Evolutionary conservation across 768 basidiomycete genomes (phyloP), one percentile per base, ranked within the genome.

Genomic region (Pisolithus orientalis): DNA sequence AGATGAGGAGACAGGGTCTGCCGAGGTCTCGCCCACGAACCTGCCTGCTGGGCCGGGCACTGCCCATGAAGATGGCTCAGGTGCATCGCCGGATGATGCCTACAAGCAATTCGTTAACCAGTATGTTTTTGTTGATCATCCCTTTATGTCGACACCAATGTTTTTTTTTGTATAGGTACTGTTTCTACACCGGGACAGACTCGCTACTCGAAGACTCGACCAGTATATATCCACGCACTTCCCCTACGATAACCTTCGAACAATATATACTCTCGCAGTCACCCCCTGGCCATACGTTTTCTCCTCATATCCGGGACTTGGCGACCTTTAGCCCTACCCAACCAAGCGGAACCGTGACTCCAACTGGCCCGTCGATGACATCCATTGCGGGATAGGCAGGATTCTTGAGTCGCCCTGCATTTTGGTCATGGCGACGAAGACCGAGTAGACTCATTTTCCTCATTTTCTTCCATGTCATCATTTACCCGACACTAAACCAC

Each of bases 181-280:
- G 88, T 71, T 90, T 90, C 69, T 90, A 80, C 68, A 90, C 88
- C 2, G 88, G 88, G 1, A 59, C 74, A 3, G 78, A 74, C 32
- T 62, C 70, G 3, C 31, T 66, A 48, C 54, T 66, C n/a, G 67
- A 66, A 46, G 63, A 63, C 24, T 50, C 65, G 0, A 53, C 62
- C 21, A 65, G 64, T 17, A 27, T 31, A 5, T 53, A 74, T 9
- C 65, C 72, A 17, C 74, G 75, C 44, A 72, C 75, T 39, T 72
- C 72, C 6, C 82, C 81, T 14, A 75, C 73, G 2, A 81, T 82
- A 31, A 81, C 77, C 59, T 68, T 85, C 10, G 80, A 80, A 53
- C 78, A 75, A 28, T 70, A 77, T 50, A 57, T 82, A 21, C 64
- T 69, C 65, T 52, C 74, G 57, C 43, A 66, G 56, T 49, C 62